These are phyloP conservation scores for Skeletonema grethae DNA, from an alignment of 108 stramenopile genomes.

Conservation along the genomic window DNA sequence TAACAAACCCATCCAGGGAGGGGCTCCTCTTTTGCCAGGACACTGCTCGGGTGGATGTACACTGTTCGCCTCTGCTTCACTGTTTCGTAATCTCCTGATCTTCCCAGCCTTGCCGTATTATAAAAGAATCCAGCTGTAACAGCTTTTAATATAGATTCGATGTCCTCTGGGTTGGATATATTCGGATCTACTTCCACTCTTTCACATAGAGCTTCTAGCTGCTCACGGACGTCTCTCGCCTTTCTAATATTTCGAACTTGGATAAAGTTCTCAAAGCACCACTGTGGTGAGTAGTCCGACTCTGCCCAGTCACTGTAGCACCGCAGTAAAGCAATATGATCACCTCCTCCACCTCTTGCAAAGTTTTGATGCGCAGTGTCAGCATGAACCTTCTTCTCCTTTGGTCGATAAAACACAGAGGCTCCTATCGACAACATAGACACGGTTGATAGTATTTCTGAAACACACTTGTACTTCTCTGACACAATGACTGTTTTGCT, in stretches of 20 bases:
- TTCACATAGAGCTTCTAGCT: constrained; percentile 97
- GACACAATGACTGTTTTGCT: constrained; percentile 94
- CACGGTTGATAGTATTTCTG: constrained; percentile 92
- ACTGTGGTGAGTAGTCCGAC: constrained; percentile 90
- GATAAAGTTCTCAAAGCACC: constrained; percentile 99
- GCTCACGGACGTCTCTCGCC: constrained; percentile 97
- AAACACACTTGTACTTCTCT: constrained; percentile 93
- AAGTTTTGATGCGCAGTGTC: constrained; percentile 97
- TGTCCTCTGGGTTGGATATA: constrained; percentile 70
- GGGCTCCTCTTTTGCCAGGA: constrained; percentile 90
- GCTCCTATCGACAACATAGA: constrained; percentile 96
- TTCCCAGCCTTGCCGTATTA: constrained; percentile 90
- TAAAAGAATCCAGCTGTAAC: constrained; percentile 99
- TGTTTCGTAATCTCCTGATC: constrained; percentile 95
- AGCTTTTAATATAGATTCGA: constrained; percentile 87
- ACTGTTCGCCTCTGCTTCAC: constrained; percentile 95
- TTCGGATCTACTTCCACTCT: constrained; percentile 94
- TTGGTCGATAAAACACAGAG: constrained; percentile 96
- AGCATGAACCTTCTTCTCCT: constrained; percentile 97
- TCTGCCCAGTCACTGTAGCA: constrained; percentile 96
- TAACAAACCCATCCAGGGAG: constrained; percentile 93
- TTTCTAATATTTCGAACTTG: constrained; percentile 93
- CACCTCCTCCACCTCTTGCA: constrained; percentile 97
- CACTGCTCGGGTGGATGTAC: constrained; percentile 96
- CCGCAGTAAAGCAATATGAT: constrained; percentile 89